Evolutionary conservation across 495 filamentous ascomycete genomes (phyloP).

Genomic region (Neurospora sp.): DNA sequence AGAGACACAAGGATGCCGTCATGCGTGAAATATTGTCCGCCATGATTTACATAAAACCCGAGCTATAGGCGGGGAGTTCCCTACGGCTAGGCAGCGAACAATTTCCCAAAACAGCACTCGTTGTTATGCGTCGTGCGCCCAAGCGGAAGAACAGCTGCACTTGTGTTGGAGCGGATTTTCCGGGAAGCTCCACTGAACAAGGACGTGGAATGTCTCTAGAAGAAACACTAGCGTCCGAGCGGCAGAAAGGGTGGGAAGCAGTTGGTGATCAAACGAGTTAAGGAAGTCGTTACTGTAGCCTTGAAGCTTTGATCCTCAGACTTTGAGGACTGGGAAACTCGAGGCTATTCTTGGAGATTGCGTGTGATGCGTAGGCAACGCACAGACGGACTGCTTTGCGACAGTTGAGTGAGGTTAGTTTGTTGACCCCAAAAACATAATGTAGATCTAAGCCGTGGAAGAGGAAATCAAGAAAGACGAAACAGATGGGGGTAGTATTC

Average conservation of each 20-base stretch:
- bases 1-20: slow-evolving; percentile 23
- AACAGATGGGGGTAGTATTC: neutral
- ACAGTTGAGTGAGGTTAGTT: neutral
- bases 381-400: neutral
- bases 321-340: neutral
- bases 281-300: neutral
- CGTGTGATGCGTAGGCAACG: neutral
- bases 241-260: slow-evolving; percentile 3
- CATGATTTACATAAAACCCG: slow-evolving; percentile 32
- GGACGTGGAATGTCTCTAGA: slow-evolving; percentile 29
- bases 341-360: neutral
- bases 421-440: neutral
- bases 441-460: neutral
- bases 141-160: slow-evolving; percentile 3
- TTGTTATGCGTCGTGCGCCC: slow-evolving; percentile 29
- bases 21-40: slow-evolving; percentile 20
- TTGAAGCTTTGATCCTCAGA: neutral
- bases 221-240: slow-evolving; percentile 21
- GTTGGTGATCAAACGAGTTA: neutral
- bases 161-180: neutral
- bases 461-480: neutral
- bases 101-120: slow-evolving; percentile 34
- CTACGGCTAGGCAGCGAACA: slow-evolving; percentile 29
- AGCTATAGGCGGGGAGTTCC: slow-evolving; percentile 24
- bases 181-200: slow-evolving; percentile 25